Conservation (phyloP, 768 basidiomycete species). For the Mycena olivaceomarginata region DNA sequence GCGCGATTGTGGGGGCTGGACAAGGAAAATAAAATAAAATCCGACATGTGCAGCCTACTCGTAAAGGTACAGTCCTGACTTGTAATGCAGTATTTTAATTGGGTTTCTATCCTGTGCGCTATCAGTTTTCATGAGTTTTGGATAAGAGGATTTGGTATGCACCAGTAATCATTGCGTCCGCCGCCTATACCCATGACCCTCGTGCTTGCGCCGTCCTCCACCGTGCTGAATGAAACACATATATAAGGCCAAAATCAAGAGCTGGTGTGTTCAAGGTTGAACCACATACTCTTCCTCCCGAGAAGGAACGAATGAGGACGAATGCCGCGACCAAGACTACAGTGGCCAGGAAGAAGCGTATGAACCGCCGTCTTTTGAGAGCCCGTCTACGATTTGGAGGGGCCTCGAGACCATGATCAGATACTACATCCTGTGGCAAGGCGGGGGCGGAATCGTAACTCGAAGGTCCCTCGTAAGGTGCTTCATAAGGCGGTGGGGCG, state of each 20-base stretch:
- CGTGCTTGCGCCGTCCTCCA: not conserved
- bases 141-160: not conserved
- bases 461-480: not conserved
- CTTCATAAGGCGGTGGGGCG: constrained; percentile 23
- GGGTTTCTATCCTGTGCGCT: not conserved
- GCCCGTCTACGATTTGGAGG: not conserved
- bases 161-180: not conserved
- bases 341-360: not conserved
- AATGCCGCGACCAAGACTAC: constrained; percentile 12
- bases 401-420: not conserved
- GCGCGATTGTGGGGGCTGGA: not conserved
- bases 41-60: too few species aligned
- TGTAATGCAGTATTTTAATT: not conserved
- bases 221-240: not conserved
- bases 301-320: constrained; percentile 10
- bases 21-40: too few species aligned
- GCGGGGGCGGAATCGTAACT: not conserved
- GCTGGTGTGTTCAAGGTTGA: not conserved
- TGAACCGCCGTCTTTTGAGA: not conserved
- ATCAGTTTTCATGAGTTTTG: not conserved
- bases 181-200: not conserved
- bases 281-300: not conserved
- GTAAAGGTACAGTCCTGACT: not conserved
- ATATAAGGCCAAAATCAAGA: not conserved
- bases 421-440: not conserved